Conservation (phyloP, 2,329 filamentous ascomycete genomes). For the Colletotrichum godetiae region DNA sequence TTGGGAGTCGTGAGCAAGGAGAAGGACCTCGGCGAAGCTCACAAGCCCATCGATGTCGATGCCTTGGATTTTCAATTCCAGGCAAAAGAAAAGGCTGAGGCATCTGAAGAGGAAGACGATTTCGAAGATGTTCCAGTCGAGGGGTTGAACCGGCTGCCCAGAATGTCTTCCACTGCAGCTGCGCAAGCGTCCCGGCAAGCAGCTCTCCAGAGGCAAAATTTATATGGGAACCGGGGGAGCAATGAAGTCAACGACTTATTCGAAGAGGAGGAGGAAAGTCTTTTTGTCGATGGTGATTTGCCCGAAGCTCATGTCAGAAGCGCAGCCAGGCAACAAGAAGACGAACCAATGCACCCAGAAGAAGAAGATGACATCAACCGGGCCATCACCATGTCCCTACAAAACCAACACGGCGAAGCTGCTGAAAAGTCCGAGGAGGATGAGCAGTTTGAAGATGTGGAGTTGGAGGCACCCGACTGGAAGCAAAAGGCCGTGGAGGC, state of each 20-base stretch:
- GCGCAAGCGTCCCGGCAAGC: conserved; percentile 4
- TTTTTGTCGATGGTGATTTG: conserved; percentile 62
- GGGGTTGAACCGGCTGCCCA: conserved; percentile 86
- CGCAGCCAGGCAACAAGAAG: conserved; percentile 42
- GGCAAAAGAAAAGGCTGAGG: conserved; percentile 68
- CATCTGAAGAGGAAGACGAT: conserved; percentile 71
- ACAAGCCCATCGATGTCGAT: conserved; percentile 95
- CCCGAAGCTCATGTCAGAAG: conserved; percentile 32
- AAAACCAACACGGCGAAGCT: conserved; percentile 64
- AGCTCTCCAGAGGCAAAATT: conserved; percentile 15
- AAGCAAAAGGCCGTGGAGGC: conserved; percentile 63
- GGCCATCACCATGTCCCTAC: conserved; percentile 88
- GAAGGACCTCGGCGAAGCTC: conserved; percentile 80
- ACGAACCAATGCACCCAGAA: conserved; percentile 52
- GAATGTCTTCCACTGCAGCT: conserved; percentile 43
- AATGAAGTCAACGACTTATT: conserved; percentile 40
- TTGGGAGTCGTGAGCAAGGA: conserved; percentile 91
- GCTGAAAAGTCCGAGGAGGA: conserved; percentile 52
- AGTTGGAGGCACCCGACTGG: conserved; percentile 61
- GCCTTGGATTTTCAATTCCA: conserved; percentile 68
- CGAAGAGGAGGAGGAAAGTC: conserved; percentile 59
- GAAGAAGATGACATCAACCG: conserved; percentile 74
- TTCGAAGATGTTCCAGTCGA: conserved; percentile 96
- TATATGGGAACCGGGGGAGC: conserved; percentile 1
- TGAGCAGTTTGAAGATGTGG: conserved; percentile 62